A percentile compares a stretch with the other conserved stretches of the same genome.
These are phyloP conservation scores for Gautieria morchelliformis DNA, from an alignment of 768 basidiomycete genomes.

Conservation along the genomic window DNA sequence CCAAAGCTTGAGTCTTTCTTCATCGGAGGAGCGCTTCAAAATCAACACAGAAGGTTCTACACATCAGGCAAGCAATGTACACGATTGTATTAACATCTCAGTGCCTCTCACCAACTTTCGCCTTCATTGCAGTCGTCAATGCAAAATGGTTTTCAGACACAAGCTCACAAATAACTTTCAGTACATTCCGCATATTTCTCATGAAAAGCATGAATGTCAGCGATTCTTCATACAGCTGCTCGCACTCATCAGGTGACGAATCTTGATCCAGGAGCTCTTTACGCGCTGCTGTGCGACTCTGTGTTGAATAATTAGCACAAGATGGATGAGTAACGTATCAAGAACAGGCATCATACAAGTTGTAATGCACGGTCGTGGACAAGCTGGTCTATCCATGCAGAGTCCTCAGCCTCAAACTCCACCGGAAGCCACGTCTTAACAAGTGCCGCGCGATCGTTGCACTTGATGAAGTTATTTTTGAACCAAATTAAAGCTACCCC, in stretches of 20 bases:
- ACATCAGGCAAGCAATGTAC: too few species aligned
- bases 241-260: conserved; percentile 69
- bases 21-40: too few species aligned
- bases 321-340: neutral
- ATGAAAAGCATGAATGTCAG: conserved; percentile 33
- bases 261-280: conserved; percentile 83
- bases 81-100: too few species aligned
- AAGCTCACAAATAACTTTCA: too few species aligned
- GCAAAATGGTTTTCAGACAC: too few species aligned
- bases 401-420: conserved; percentile 67
- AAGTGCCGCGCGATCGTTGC: conserved; percentile 81
- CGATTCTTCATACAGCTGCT: conserved; percentile 90
- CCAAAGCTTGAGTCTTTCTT: too few species aligned
- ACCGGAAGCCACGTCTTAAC: conserved; percentile 83
- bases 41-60: too few species aligned
- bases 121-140: too few species aligned
- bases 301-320: conserved; percentile 7
- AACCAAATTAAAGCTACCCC: conserved; percentile 75
- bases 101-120: too few species aligned
- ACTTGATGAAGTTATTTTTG: conserved; percentile 87
- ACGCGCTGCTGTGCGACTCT: conserved; percentile 90
- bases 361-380: conserved; percentile 87
- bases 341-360: conserved; percentile 42
- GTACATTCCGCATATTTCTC: too few species aligned
- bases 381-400: conserved; percentile 80